These are phyloP conservation scores for Geranomyces variabilis DNA, from an alignment of 192 early-diverging fungal species.

Conservation along the genomic window DNA sequence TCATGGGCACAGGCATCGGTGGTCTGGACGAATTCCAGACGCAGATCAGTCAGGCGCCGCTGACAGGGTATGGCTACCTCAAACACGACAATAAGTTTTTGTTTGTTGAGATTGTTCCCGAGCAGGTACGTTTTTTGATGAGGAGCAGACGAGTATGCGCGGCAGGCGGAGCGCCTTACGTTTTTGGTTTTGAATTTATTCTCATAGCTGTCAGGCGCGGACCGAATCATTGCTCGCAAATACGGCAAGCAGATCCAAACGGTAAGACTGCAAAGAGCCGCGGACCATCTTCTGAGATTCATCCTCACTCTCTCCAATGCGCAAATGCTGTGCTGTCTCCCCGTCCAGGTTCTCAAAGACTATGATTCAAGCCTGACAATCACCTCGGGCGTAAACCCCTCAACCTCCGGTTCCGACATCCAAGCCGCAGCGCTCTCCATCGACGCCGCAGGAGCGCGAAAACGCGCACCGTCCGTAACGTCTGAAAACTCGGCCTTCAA, in stretches of 20 bases:
- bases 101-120: constrained; percentile 6
- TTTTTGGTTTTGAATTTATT: neutral
- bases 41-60: neutral
- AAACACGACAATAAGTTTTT: constrained; percentile 22
- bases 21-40: constrained; percentile 16
- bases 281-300: no score
- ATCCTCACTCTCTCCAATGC: no score
- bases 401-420: no score
- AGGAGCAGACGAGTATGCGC: neutral
- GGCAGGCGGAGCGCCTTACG: no score
- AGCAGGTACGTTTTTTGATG: constrained; percentile 10
- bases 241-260: constrained; percentile 9
- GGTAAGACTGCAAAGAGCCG: neutral
- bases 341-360: constrained; percentile 4
- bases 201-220: neutral
- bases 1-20: constrained; percentile 3
- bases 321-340: no score
- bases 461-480: constrained; percentile 13
- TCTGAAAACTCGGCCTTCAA: neutral
- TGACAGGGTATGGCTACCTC: constrained; percentile 9
- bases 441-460: constrained; percentile 1
- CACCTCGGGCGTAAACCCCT: neutral
- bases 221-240: neutral
- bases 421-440: neutral
- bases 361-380: neutral